phyloP scores from a whole-genome alignment of 2,329 filamentous ascomycete genomes.

The Paecilomyces sp. region DNA sequence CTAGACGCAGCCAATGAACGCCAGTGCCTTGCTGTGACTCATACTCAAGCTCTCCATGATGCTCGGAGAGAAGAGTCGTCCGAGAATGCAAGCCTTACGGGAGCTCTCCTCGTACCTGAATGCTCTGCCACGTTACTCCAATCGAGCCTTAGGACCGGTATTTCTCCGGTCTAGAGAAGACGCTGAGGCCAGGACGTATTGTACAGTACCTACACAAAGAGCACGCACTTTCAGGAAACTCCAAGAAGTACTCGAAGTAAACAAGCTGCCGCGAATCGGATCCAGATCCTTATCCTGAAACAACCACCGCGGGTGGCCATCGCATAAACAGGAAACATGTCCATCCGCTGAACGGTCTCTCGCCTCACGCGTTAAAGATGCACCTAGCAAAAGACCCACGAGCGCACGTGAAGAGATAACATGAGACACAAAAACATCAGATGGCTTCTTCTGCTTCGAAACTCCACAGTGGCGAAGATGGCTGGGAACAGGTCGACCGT shows the following conservation, averaged over 20 bases:
- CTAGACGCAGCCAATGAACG: neutral
- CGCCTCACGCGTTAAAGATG: neutral
- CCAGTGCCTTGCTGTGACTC: neutral
- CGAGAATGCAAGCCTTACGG: neutral
- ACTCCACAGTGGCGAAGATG: neutral
- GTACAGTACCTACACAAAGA: neutral
- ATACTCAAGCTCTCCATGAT: neutral
- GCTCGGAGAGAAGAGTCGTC: neutral
- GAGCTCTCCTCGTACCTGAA: neutral
- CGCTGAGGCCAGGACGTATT: neutral
- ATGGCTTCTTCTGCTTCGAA: neutral
- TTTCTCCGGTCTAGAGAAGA: neutral
- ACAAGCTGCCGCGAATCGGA: neutral
- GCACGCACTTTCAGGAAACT: neutral
- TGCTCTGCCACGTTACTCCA: neutral
- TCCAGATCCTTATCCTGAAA: neutral
- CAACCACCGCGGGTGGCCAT: neutral
- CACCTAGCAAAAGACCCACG: neutral
- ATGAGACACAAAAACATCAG: neutral
- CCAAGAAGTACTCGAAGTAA: neutral
- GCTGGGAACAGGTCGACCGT: neutral
- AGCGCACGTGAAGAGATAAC: neutral
- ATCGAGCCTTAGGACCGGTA: neutral
- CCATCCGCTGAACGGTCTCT: neutral
- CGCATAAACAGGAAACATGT: neutral